Evolutionary conservation across 176 grass and related monocot species (phyloP).

Genomic region (Lolium rigidum): DNA sequence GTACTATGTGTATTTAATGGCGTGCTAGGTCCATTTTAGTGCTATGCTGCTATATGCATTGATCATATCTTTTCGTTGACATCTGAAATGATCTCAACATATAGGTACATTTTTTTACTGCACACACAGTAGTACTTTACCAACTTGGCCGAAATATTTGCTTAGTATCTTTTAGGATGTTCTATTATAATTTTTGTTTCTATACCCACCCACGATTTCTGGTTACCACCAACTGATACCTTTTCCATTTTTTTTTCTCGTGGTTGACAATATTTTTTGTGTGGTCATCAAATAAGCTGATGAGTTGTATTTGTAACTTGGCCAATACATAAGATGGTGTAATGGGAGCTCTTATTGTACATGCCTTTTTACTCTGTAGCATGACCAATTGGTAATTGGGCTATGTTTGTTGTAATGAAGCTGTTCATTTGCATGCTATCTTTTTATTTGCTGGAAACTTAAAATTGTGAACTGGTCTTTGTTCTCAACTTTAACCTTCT

Average conservation of each 20-base stretch:
- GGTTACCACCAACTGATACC: not conserved
- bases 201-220: not conserved
- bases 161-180: not conserved
- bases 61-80: not conserved
- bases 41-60: not conserved
- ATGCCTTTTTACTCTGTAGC: not conserved
- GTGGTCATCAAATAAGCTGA: not conserved
- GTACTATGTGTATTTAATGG: not conserved
- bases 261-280: not conserved
- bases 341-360: not conserved
- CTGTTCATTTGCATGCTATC: not conserved
- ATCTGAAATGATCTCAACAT: not conserved
- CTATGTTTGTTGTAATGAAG: not conserved
- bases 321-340: not conserved
- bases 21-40: not conserved
- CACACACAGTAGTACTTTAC: not conserved
- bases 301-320: not conserved
- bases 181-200: not conserved
- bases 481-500: not conserved
- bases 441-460: not conserved
- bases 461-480: not conserved
- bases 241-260: not conserved
- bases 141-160: not conserved
- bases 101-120: not conserved
- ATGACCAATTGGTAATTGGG: not conserved